These are phyloP conservation scores for Paraleonurus japonicus DNA, from an alignment of 257 asterid species.

Conservation along the genomic window DNA sequence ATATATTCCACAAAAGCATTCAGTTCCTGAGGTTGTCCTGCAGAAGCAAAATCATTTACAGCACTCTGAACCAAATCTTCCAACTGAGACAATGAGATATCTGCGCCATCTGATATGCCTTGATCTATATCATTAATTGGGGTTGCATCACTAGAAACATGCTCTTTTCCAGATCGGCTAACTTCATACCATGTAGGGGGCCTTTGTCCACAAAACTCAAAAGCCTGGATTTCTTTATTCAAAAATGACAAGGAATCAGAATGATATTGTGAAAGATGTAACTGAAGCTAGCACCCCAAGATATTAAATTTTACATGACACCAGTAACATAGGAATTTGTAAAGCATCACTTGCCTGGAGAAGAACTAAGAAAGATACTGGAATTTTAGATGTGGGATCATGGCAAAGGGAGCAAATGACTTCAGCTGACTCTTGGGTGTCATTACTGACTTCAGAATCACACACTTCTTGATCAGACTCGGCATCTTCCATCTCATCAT, in stretches of 20 bases:
- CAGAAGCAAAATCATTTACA: slow-evolving; percentile 59
- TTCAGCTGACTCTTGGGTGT: slow-evolving; percentile 51
- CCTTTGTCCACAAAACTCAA: slow-evolving; percentile 62
- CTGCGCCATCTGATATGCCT: slow-evolving; percentile 36
- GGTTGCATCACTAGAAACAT: slow-evolving; percentile 33
- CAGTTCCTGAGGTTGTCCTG: slow-evolving; percentile 63
- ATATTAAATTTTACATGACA: slow-evolving; percentile 14
- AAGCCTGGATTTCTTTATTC: slow-evolving; percentile 88
- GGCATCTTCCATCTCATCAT: slow-evolving; percentile 58
- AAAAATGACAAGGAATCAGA: slow-evolving; percentile 32
- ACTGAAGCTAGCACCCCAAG: slow-evolving; percentile 16
- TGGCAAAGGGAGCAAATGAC: slow-evolving; percentile 91
- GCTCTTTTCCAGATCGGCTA: slow-evolving; percentile 56
- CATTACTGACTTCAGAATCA: slow-evolving; percentile 41
- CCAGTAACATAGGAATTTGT: slow-evolving; percentile 3
- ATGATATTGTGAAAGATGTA: slow-evolving; percentile 13
- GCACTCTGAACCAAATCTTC: slow-evolving; percentile 62
- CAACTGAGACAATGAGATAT: slow-evolving; percentile 46
- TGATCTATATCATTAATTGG: slow-evolving; percentile 32
- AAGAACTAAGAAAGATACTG: slow-evolving; percentile 85
- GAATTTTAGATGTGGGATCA: slow-evolving; percentile 65
- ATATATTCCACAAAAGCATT: slow-evolving; percentile 58
- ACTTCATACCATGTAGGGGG: slow-evolving; percentile 79
- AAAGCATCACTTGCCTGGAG: slow-evolving; percentile 67
- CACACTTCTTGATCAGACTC: slow-evolving; percentile 45